Conservation (phyloP, 148 eudicot genomes). For the Limonium bicolor region DNA sequence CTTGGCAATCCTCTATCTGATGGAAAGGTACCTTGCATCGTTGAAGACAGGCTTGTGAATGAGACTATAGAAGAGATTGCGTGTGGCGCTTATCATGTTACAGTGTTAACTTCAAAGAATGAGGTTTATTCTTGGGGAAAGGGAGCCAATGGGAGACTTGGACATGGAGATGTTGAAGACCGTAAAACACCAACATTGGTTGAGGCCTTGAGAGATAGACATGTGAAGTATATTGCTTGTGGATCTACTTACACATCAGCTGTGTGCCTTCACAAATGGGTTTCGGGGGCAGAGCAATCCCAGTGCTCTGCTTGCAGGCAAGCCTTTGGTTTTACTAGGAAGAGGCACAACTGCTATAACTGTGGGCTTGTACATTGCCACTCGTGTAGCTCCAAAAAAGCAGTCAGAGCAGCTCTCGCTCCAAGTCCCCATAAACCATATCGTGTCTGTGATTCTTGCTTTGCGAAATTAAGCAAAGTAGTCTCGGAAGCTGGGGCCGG, state of each 20-base stretch:
- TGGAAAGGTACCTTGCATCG: slow-evolving; percentile 77
- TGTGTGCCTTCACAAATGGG: slow-evolving; percentile 95
- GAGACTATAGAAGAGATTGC: slow-evolving; percentile 74
- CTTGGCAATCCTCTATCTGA: slow-evolving; percentile 72
- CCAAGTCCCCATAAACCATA: slow-evolving; percentile 84
- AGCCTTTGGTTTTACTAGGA: slow-evolving; percentile 90
- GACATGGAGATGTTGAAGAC: slow-evolving; percentile 91
- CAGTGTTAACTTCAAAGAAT: slow-evolving; percentile 62
- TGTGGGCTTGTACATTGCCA: slow-evolving; percentile 98
- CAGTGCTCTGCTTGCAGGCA: slow-evolving; percentile 93
- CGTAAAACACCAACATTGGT: slow-evolving; percentile 68
- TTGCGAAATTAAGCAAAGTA: slow-evolving; percentile 59
- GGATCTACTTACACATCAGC: slow-evolving; percentile 85
- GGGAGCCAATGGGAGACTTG: slow-evolving; percentile 96
- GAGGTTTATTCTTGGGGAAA: slow-evolving; percentile 99
- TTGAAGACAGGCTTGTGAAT: slow-evolving; percentile 47
- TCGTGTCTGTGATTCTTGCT: slow-evolving; percentile 94
- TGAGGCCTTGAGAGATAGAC: slow-evolving; percentile 77
- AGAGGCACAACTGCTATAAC: slow-evolving; percentile 94
- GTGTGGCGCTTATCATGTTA: slow-evolving; percentile 90
- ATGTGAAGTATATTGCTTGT: slow-evolving; percentile 70
- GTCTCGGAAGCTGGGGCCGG: slow-evolving; percentile 47
- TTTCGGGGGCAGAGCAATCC: slow-evolving; percentile 93
- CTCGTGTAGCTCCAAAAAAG: slow-evolving; percentile 79
- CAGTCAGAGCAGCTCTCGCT: slow-evolving; percentile 73